phyloP scores from a whole-genome alignment of 2,329 filamentous ascomycete species.

The Fusarium humuli region DNA sequence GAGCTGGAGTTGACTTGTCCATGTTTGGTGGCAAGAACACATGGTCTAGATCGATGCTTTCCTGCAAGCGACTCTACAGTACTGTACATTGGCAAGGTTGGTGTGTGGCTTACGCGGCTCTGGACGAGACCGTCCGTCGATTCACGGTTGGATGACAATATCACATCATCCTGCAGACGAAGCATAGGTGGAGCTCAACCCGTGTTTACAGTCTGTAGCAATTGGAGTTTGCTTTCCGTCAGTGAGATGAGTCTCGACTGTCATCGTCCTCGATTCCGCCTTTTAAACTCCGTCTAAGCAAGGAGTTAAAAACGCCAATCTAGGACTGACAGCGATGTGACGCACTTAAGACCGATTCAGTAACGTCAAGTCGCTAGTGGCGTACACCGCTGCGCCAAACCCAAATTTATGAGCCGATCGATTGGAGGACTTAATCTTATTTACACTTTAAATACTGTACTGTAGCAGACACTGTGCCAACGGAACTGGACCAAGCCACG shows the following conservation, averaged over 20 bases:
- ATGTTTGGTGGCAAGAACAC: background rate
- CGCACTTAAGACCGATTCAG: background rate
- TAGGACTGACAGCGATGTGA: background rate
- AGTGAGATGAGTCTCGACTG: background rate
- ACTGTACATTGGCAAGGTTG: background rate
- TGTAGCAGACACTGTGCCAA: background rate
- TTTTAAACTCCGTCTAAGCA: background rate
- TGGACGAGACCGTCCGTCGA: background rate
- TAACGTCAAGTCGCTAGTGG: background rate
- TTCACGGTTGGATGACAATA: background rate
- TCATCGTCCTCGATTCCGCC: background rate
- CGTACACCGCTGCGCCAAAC: background rate
- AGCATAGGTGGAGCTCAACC: background rate
- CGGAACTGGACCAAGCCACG: background rate
- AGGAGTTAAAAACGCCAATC: background rate
- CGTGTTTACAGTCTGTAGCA: background rate
- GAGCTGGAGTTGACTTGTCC: background rate
- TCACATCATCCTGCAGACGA: background rate
- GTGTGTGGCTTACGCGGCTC: background rate
- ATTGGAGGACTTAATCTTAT: background rate
- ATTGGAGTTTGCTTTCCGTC: background rate
- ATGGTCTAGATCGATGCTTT: background rate
- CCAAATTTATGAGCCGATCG: background rate
- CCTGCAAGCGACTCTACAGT: background rate
- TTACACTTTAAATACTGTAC: background rate